A percentile compares a stretch with the other conserved stretches of the same genome.
These are phyloP conservation scores for Pseudoneurospora amorphoporcata DNA, from an alignment of 495 filamentous ascomycete genomes.

Conservation along the genomic window DNA sequence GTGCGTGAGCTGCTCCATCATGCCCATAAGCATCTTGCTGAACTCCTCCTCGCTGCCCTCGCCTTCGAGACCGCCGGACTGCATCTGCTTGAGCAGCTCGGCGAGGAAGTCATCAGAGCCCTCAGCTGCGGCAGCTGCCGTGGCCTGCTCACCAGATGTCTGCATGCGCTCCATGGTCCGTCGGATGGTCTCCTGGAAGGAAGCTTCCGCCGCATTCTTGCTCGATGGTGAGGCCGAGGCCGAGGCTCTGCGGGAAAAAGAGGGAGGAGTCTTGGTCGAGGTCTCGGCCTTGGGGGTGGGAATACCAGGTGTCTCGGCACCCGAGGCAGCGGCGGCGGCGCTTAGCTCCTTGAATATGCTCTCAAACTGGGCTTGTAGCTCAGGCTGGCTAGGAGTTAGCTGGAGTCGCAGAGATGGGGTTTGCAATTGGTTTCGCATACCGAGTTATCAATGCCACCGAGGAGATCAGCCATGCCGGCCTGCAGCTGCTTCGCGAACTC, in stretches of 20 bases:
- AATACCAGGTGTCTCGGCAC: constrained; percentile 6
- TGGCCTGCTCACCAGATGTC: constrained; percentile 68
- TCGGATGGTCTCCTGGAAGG: constrained; percentile 84
- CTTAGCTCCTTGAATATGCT: constrained; percentile 71
- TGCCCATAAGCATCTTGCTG: constrained; percentile 82
- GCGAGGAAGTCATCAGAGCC: constrained; percentile 69
- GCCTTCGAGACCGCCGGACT: constrained; percentile 44
- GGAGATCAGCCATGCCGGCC: constrained; percentile 73
- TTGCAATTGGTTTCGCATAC: constrained; percentile 19
- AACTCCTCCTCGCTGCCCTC: constrained; percentile 74
- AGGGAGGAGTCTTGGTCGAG: neutral
- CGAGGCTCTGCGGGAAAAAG: neutral
- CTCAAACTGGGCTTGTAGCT: constrained; percentile 80
- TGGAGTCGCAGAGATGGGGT: neutral
- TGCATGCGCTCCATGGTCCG: constrained; percentile 93
- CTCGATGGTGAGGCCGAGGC: constrained; percentile 7
- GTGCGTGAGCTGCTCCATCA: constrained; percentile 98
- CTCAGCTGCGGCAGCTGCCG: constrained; percentile 61
- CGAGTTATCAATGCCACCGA: constrained; percentile 57
- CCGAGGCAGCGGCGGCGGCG: constrained; percentile 29
- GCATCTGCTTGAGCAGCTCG: constrained; percentile 78
- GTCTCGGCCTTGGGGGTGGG: constrained; percentile 1
- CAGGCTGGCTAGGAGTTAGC: constrained; percentile 37
- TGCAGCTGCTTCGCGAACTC: constrained; percentile 79
- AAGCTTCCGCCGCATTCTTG: constrained; percentile 34